A percentile compares a stretch with the other conserved stretches of the same genome.
Conservation (phyloP, 2,329 filamentous ascomycete genomes). For the Rachicladosporium sp. region DNA sequence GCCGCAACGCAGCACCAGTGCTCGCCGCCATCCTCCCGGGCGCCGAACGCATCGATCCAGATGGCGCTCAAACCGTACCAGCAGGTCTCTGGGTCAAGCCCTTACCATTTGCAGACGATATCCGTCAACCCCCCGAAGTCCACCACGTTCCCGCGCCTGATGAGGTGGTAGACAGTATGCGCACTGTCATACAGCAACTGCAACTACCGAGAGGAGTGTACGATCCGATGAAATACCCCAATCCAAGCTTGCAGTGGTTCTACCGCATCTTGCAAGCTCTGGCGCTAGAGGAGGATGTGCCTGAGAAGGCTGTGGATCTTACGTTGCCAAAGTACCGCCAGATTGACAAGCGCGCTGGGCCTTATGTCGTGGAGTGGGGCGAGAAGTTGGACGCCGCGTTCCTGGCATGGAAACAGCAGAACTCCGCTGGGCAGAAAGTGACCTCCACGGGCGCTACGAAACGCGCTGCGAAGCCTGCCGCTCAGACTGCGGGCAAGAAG, state of each 20-base stretch:
- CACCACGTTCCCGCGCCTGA: slow-evolving; percentile 49
- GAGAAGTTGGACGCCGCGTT: slow-evolving; percentile 51
- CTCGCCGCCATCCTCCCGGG: slow-evolving; percentile 76
- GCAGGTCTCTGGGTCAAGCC: slow-evolving; percentile 81
- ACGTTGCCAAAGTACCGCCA: slow-evolving; percentile 76
- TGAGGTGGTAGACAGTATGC: slow-evolving; percentile 67
- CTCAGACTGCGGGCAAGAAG: slow-evolving; percentile 29
- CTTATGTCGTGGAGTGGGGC: slow-evolving; percentile 68
- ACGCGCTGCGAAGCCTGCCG: slow-evolving; percentile 20
- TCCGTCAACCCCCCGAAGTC: slow-evolving; percentile 60
- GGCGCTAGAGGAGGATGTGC: slow-evolving; percentile 82
- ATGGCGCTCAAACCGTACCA: slow-evolving; percentile 58
- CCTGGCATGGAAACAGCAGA: slow-evolving; percentile 26
- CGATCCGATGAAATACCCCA: slow-evolving; percentile 78
- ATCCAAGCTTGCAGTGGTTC: slow-evolving; percentile 82
- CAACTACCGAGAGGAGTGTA: slow-evolving; percentile 79
- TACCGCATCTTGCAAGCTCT: slow-evolving; percentile 87
- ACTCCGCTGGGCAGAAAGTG: slow-evolving; percentile 27
- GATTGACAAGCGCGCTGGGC: slow-evolving; percentile 78
- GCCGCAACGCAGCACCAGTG: slow-evolving; percentile 65
- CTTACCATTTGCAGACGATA: slow-evolving; percentile 79
- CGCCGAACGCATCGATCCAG: slow-evolving; percentile 50
- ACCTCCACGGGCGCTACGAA: slow-evolving; percentile 34
- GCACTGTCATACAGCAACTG: slow-evolving; percentile 67
- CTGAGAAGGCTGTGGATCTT: slow-evolving; percentile 60